Conservation (phyloP, 352 stramenopile genomes). For the Nothophytophthora sp. region DNA sequence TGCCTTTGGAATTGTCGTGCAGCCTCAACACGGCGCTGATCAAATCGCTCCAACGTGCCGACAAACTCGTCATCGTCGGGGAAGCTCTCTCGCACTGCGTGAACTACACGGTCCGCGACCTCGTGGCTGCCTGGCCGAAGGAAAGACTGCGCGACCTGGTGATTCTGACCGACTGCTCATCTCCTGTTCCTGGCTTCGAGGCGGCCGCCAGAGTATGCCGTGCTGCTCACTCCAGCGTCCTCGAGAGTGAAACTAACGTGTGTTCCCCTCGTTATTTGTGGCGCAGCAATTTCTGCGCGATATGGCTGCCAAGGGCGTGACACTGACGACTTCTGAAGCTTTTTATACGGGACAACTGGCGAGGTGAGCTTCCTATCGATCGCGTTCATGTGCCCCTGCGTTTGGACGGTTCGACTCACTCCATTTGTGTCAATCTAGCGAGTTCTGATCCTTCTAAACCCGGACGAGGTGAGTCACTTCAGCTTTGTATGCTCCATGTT, state of each 20-base stretch:
- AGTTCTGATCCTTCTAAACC: no score
- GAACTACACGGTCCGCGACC: constrained; percentile 93
- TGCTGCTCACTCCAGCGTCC: background rate
- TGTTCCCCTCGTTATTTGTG: background rate
- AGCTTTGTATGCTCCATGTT: no score
- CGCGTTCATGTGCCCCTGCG: no score
- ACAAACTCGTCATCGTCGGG: constrained; percentile 89
- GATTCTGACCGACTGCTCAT: constrained; percentile 68
- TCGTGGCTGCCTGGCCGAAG: constrained; percentile 79
- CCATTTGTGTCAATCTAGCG: no score
- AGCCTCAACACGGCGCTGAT: constrained; percentile 85
- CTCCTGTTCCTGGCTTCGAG: constrained; percentile 62
- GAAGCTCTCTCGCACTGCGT: constrained; percentile 96
- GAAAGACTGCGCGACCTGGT: constrained; percentile 58
- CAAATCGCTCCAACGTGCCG: constrained; percentile 65
- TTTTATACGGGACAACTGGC: constrained; percentile 20
- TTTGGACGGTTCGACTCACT: no score
- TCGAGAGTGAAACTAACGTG: constrained; percentile 1
- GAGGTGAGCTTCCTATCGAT: no score
- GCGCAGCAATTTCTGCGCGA: constrained; percentile 51
- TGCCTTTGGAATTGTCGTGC: no score
- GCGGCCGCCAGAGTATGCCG: constrained; percentile 37
- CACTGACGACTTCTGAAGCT: constrained; percentile 42
- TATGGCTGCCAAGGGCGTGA: constrained; percentile 50
- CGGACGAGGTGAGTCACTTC: no score